A percentile compares a stretch with the other conserved stretches of the same genome.
phyloP scores from a whole-genome alignment of 768 basidiomycete genomes.

The Russula griseocarnosa region DNA sequence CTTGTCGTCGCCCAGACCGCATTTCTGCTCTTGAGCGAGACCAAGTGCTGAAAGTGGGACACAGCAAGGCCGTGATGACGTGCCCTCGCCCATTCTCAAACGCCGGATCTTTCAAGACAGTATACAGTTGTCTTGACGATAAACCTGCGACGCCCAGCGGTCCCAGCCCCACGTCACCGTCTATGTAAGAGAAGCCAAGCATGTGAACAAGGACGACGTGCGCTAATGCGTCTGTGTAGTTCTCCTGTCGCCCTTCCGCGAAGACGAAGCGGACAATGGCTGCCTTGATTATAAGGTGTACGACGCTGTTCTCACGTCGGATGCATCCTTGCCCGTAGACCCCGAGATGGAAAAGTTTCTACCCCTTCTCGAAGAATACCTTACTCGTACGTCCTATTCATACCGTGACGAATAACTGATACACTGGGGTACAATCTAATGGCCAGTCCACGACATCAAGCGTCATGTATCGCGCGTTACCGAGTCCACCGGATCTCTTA shows the following conservation, averaged over 20 bases:
- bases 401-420: not conserved
- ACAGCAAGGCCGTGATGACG: not conserved
- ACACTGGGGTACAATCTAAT: not conserved
- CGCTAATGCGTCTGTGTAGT: constrained; percentile 35
- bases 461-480: constrained; percentile 12
- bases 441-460: constrained; percentile 14
- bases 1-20: constrained; percentile 28
- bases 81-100: constrained; percentile 2
- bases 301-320: constrained; percentile 49
- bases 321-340: constrained; percentile 35
- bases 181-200: constrained; percentile 30
- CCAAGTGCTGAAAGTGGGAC: constrained; percentile 12
- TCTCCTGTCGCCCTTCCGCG: constrained; percentile 47
- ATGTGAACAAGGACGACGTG: not conserved
- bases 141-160: not conserved
- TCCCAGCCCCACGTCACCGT: constrained; percentile 30
- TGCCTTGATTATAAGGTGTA: constrained; percentile 58
- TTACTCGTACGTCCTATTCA: constrained; percentile 43
- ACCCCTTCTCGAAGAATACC: constrained; percentile 73
- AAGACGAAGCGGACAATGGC: constrained; percentile 39
- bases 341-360: constrained; percentile 73
- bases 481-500: constrained; percentile 15
- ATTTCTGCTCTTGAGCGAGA: constrained; percentile 30
- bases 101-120: constrained; percentile 22
- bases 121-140: constrained; percentile 25